Evolutionary conservation across 1,284 basidiomycete species (phyloP).

Genomic region (Trichosporon sp.): DNA sequence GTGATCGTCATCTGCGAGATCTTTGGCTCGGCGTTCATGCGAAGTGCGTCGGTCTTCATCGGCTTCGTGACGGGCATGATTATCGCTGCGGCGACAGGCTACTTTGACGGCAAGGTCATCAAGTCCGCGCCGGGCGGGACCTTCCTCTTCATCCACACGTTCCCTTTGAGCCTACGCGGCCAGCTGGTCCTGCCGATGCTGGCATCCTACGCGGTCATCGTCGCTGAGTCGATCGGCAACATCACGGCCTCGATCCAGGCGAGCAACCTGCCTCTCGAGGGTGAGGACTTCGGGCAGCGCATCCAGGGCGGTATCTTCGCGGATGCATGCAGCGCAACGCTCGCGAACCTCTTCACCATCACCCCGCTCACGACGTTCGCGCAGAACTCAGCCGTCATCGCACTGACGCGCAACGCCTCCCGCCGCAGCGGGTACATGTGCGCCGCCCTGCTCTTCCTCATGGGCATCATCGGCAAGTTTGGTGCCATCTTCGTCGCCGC

Average conservation of each 20-base stretch:
- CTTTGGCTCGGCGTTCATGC: conserved; percentile 34
- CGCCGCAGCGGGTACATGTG: conserved; percentile 28
- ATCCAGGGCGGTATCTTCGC: conserved; percentile 34
- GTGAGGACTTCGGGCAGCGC: conserved; percentile 24
- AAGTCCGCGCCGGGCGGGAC: conserved; percentile 21
- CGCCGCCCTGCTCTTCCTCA: conserved; percentile 29
- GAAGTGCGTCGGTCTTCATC: conserved; percentile 30
- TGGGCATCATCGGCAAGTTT: conserved; percentile 32
- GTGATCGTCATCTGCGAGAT: conserved; percentile 22
- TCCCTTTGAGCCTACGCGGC: conserved; percentile 22
- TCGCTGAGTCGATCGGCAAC: conserved; percentile 33
- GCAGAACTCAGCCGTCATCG: conserved; percentile 34
- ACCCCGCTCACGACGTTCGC: conserved; percentile 33
- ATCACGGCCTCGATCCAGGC: conserved; percentile 28
- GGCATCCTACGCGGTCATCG: conserved; percentile 28
- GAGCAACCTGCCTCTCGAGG: conserved; percentile 20
- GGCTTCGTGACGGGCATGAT: conserved; percentile 29
- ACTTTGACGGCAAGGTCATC: conserved; percentile 24
- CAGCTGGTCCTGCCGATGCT: conserved; percentile 32
- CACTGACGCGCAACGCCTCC: conserved; percentile 32
- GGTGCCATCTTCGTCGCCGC: conserved; percentile 32
- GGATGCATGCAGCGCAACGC: conserved; percentile 26
- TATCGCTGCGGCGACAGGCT: conserved; percentile 32
- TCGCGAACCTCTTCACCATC: conserved; percentile 29
- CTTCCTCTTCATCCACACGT: conserved; percentile 30